These are phyloP conservation scores for Gossypium arboreum DNA, from an alignment of 345 rosid species.

Conservation along the genomic window DNA sequence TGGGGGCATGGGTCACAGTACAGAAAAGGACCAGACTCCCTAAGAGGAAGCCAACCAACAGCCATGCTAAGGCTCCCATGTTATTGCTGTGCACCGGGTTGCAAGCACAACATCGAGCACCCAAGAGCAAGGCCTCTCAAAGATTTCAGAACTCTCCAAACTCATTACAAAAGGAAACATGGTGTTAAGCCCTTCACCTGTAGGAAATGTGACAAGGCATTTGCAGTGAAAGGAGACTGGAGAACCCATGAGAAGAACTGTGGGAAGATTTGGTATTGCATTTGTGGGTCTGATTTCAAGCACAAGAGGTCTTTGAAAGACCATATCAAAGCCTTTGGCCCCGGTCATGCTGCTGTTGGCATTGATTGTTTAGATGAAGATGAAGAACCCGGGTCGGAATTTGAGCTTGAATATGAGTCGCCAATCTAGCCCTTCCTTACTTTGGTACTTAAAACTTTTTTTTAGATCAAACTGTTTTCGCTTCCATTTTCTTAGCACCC, in stretches of 20 bases:
- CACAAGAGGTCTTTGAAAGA: conserved; percentile 78
- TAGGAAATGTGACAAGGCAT: conserved; percentile 54
- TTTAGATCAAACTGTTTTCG: background rate
- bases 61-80: conserved; percentile 25
- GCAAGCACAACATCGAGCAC: conserved; percentile 70
- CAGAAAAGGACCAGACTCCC: background rate
- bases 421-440: background rate
- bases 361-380: background rate
- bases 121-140: conserved; percentile 74
- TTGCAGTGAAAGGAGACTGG: conserved; percentile 78
- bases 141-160: conserved; percentile 80
- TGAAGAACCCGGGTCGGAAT: background rate
- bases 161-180: conserved; percentile 79
- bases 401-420: background rate
- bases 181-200: conserved; percentile 34
- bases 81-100: conserved; percentile 62
- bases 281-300: conserved; percentile 77
- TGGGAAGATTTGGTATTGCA: conserved; percentile 50
- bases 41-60: conserved; percentile 1
- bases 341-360: background rate
- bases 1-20: conserved; percentile 8
- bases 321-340: conserved; percentile 46
- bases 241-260: conserved; percentile 62
- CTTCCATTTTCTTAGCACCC: background rate
- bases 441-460: background rate